phyloP scores from a whole-genome alignment of 495 filamentous ascomycete genomes.

The Neurospora sp. region DNA sequence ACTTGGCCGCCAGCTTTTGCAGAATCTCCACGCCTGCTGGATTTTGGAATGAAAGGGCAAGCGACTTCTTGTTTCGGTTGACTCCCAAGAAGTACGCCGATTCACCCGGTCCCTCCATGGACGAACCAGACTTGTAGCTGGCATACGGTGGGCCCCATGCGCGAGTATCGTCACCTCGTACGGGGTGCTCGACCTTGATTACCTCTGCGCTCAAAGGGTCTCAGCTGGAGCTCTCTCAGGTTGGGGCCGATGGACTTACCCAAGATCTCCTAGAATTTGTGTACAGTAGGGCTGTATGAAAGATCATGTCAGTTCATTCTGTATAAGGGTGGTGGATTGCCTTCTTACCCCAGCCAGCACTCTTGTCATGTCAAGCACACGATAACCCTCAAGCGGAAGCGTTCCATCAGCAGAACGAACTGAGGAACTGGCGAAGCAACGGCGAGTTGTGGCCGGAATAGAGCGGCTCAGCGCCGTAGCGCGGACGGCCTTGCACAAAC shows the following conservation, averaged over 20 bases:
- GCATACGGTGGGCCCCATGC: conserved; percentile 97
- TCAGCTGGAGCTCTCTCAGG: conserved; percentile 5
- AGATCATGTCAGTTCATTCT: not conserved
- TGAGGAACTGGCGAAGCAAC: conserved; percentile 8
- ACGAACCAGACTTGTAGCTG: conserved; percentile 48
- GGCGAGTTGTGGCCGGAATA: not conserved
- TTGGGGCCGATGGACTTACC: conserved; percentile 44
- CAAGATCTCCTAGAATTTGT: conserved; percentile 91
- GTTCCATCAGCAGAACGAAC: conserved; percentile 12
- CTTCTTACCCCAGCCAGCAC: conserved; percentile 82
- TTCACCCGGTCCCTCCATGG: conserved; percentile 68
- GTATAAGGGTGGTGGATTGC: not conserved
- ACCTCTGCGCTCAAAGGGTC: conserved; percentile 66
- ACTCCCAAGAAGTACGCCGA: conserved; percentile 90
- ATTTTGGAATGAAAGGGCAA: conserved; percentile 85
- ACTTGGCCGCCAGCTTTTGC: conserved; percentile 71
- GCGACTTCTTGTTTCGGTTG: conserved; percentile 93
- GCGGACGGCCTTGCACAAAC: not conserved
- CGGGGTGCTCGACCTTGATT: conserved; percentile 94
- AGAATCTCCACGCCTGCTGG: conserved; percentile 74
- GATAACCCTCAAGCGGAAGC: conserved; percentile 68
- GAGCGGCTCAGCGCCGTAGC: not conserved
- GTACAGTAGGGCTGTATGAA: conserved; percentile 80
- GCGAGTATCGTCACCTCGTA: conserved; percentile 83
- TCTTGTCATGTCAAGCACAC: conserved; percentile 92